phyloP scores from a whole-genome alignment of 1,284 basidiomycete species.

The Ceratobasidium sp. region DNA sequence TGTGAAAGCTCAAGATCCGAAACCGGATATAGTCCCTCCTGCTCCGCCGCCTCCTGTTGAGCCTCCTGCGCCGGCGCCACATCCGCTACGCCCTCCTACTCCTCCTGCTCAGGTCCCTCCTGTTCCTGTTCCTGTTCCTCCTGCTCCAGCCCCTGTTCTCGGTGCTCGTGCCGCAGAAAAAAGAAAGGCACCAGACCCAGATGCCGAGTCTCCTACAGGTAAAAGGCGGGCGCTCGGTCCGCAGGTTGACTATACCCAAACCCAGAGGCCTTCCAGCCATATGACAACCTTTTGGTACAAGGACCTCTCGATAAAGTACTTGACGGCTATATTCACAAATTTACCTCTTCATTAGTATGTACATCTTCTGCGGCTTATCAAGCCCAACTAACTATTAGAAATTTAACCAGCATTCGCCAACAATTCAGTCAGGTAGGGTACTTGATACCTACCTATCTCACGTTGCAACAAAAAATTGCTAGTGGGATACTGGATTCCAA shows the following conservation, averaged over 20 bases:
- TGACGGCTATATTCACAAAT: constrained; percentile 3
- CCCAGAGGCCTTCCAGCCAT: neutral
- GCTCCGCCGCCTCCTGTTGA: neutral
- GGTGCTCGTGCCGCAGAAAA: neutral
- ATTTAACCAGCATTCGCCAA: constrained; percentile 9
- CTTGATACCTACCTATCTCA: constrained; percentile 18
- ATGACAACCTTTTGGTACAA: neutral
- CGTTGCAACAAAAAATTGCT: neutral
- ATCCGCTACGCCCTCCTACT: neutral
- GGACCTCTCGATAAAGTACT: constrained; percentile 11
- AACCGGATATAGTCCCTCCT: neutral
- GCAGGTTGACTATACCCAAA: constrained; percentile 20
- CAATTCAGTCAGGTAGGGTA: neutral
- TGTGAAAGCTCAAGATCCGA: neutral
- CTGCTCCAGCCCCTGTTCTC: neutral
- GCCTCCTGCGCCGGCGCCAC: neutral
- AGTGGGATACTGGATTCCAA: neutral
- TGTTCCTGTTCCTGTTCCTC: neutral
- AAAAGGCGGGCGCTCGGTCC: constrained; percentile 1
- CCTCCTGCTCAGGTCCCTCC: neutral
- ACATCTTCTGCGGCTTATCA: neutral
- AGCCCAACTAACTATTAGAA: neutral
- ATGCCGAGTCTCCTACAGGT: neutral
- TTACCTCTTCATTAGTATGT: constrained; percentile 14
- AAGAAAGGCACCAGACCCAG: constrained; percentile 23